phyloP scores from a whole-genome alignment of 1,139 yeast genomes.

The Hyphopichia pseudoburtonii region DNA sequence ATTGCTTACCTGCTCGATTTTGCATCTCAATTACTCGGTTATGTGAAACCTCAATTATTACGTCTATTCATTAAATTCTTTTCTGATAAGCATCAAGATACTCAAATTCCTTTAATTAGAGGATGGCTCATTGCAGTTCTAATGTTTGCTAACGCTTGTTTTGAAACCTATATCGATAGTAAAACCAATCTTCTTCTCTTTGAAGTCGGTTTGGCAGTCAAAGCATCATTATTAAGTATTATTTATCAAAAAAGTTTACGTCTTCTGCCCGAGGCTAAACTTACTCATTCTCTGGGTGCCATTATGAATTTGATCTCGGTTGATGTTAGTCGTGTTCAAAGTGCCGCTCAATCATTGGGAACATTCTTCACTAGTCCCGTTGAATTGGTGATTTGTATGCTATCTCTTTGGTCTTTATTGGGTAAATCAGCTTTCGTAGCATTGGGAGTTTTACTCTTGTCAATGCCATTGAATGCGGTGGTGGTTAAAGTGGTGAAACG shows the following conservation, averaged over 20 bases:
- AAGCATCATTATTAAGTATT: constrained; percentile 50
- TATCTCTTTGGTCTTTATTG: constrained; percentile 55
- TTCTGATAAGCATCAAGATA: constrained; percentile 17
- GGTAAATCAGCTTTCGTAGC: constrained; percentile 68
- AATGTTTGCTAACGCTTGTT: constrained; percentile 39
- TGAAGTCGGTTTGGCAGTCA: constrained; percentile 52
- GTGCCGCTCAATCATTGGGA: constrained; percentile 51
- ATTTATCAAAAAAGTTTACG: constrained; percentile 52
- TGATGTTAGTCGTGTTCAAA: constrained; percentile 57
- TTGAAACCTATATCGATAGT: constrained; percentile 2
- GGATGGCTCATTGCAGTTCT: constrained; percentile 52
- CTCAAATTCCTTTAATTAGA: constrained; percentile 42
- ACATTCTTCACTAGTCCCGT: constrained; percentile 60
- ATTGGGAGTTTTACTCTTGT: constrained; percentile 49
- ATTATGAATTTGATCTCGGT: constrained; percentile 59
- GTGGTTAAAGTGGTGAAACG: constrained; percentile 49
- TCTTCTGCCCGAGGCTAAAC: constrained; percentile 47
- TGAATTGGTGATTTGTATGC: constrained; percentile 51
- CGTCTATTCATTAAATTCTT: constrained; percentile 51
- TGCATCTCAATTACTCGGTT: constrained; percentile 42
- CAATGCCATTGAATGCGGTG: constrained; percentile 58
- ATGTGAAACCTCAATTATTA: constrained; percentile 59
- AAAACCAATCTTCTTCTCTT: constrained; percentile 13
- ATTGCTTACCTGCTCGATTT: constrained; percentile 47
- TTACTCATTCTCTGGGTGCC: constrained; percentile 53